Base-by-base conservation (phyloP, 1,284 basidiomycete species). In the Pseudozyma tsukubaensis region DNA sequence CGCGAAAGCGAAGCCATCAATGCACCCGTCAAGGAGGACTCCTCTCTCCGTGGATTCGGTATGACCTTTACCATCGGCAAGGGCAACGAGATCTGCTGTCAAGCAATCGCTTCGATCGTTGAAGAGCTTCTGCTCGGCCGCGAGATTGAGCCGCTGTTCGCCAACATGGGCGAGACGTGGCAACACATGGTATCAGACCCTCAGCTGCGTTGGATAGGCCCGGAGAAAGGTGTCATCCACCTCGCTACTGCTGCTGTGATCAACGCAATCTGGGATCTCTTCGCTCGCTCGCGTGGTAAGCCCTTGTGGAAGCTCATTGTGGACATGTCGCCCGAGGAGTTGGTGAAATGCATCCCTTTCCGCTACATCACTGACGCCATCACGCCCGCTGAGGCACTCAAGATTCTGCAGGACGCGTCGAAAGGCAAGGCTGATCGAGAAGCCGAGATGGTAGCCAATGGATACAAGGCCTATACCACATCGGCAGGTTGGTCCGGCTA, bases 401-500 rank as follows among this genome's bases (percentile, higher is more conserved):
- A 88, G 34, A 89, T 97, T 86, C 89, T 97, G 71, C 92, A 90
- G 84, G 89, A 88, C 55, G 92, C 91, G 73, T 91, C 91, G 81
- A 87, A 89, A 0, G 89, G 89, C 21, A 97, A 96, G 87, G 88
- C 88, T 45, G 91, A 91, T 70, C 58, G 74, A 21, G 62, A 68
- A 35, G 67, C 65, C 7, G 66, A 78, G 58, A 72, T 78, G 73
- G 37, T 70, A 4, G 51, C 51, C 50, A 68, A 73, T 59, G 93
- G 93, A 32, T 97, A 97, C 86, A 94, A 94, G 19, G 93, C 94
- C 32, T 97, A 97, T 85, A 93, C 97, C 35, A 97, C 94, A 12
- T 93, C 92, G 13, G 94, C 92, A 29, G 94, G 94, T 53, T 82
- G 83, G 83, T 76, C 75, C 19, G 84, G 84, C 16, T 97, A 97